A percentile compares a stretch with the other conserved stretches of the same genome.
These are phyloP conservation scores for Antitrichia curtipendula DNA, from an alignment of 225 moss, liverwort and hornwort genomes.

Conservation along the genomic window DNA sequence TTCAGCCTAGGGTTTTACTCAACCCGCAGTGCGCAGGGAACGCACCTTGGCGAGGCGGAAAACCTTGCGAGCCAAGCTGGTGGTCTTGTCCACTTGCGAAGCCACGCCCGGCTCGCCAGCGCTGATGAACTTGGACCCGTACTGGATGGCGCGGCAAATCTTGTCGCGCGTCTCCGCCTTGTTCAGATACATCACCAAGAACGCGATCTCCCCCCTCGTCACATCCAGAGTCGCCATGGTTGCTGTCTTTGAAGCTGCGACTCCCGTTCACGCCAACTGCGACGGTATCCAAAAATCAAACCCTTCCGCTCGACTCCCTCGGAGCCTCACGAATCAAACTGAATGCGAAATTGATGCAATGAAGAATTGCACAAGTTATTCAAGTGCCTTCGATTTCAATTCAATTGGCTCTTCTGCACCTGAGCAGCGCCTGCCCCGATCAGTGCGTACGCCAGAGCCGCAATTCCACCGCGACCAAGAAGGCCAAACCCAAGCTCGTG, in stretches of 20 bases:
- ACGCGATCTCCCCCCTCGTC: conserved; percentile 71
- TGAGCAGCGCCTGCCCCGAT: background rate
- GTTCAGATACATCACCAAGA: conserved; percentile 70
- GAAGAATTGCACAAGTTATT: background rate
- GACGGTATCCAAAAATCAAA: background rate
- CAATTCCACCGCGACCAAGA: background rate
- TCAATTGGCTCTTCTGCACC: background rate
- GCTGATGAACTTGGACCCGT: conserved; percentile 94
- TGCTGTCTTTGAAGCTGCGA: background rate
- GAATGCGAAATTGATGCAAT: background rate
- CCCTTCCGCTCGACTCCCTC: background rate
- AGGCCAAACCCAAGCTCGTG: background rate
- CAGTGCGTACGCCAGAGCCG: background rate
- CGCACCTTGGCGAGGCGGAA: conserved; percentile 83
- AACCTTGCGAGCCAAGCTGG: conserved; percentile 90
- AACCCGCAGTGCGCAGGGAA: background rate
- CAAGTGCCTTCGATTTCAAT: background rate
- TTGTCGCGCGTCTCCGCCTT: conserved; percentile 94
- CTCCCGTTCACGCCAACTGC: too few species aligned
- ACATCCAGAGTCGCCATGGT: conserved; percentile 59
- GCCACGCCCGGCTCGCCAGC: conserved; percentile 83
- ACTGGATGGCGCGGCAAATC: conserved; percentile 87
- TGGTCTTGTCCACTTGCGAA: conserved; percentile 69
- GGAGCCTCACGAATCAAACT: background rate
- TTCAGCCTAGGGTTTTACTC: background rate